Percentiles rank a stretch among this genome's conserved stretches.
Conservation (phyloP, 768 basidiomycete species). For the Phanerochaete carnosa region DNA sequence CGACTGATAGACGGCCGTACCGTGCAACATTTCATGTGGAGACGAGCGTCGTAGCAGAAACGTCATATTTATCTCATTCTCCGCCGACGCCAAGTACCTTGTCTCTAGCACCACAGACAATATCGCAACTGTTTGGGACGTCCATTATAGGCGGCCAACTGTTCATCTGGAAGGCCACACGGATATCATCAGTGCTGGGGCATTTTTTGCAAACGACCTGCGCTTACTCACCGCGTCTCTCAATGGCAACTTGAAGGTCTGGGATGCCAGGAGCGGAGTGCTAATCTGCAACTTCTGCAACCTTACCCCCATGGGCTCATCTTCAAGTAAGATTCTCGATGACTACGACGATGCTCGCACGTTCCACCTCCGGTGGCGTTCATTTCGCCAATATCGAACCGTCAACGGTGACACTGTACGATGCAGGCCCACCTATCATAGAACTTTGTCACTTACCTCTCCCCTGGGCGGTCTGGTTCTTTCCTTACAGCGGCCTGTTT, state of each 20-base stretch:
- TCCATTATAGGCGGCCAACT: constrained; percentile 5
- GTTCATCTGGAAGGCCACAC: constrained; percentile 8
- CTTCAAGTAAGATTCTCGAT: too few species aligned
- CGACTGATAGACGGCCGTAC: constrained; percentile 14
- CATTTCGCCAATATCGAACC: too few species aligned
- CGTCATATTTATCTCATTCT: constrained; percentile 20
- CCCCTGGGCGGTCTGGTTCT: too few species aligned
- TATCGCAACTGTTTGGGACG: constrained; percentile 19
- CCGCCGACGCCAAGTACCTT: constrained; percentile 20
- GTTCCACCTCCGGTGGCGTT: too few species aligned
- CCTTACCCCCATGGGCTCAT: too few species aligned
- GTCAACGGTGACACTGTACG: too few species aligned
- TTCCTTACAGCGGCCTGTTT: too few species aligned
- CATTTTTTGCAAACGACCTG: constrained; percentile 22
- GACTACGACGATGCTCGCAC: too few species aligned
- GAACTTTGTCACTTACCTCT: too few species aligned
- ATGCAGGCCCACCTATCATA: too few species aligned
- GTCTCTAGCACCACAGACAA: constrained; percentile 20
- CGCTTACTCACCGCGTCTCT: constrained; percentile 18
- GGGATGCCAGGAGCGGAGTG: constrained; percentile 18
- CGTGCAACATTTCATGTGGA: neutral
- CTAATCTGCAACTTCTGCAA: too few species aligned
- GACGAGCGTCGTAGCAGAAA: constrained; percentile 10
- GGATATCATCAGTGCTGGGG: constrained; percentile 13
- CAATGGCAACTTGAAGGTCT: constrained; percentile 20